Evolutionary conservation across 768 basidiomycete species (phyloP).

Genomic region (Amanita pallidorosea): DNA sequence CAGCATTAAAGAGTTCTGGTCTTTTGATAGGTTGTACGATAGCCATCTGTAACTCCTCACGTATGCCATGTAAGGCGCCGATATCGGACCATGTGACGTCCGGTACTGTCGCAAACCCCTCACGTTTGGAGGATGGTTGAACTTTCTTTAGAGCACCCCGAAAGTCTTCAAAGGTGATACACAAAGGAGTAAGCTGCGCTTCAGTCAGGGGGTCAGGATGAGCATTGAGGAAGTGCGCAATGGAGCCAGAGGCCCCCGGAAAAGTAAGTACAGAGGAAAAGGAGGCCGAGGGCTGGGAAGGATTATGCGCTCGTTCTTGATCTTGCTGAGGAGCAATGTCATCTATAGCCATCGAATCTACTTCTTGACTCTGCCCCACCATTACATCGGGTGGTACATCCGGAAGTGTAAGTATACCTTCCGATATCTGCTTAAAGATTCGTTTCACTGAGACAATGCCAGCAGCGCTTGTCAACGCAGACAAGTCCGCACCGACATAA

Average conservation of each 20-base stretch:
- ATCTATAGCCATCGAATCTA: conserved; percentile 35
- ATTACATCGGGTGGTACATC: conserved; percentile 16
- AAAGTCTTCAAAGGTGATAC: conserved; percentile 79
- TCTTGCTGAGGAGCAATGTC: conserved; percentile 9
- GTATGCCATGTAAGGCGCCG: conserved; percentile 76
- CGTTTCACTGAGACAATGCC: conserved; percentile 95
- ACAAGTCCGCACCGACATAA: conserved; percentile 92
- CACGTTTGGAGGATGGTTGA: conserved; percentile 93
- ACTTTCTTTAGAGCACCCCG: conserved; percentile 70
- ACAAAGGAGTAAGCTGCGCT: conserved; percentile 70
- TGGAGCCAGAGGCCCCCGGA: conserved; percentile 45
- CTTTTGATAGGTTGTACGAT: conserved; percentile 90
- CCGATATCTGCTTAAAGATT: conserved; percentile 76
- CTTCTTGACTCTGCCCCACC: conserved; percentile 15
- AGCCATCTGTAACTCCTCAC: conserved; percentile 94
- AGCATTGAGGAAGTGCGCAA: conserved; percentile 80
- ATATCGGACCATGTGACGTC: conserved; percentile 94
- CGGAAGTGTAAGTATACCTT: conserved; percentile 50
- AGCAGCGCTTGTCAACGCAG: conserved; percentile 84
- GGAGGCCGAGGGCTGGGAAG: conserved; percentile 8
- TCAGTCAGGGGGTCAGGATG: conserved; percentile 76
- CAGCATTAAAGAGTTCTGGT: conserved; percentile 79
- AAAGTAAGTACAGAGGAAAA: conserved; percentile 10
- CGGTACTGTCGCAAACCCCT: conserved; percentile 96
- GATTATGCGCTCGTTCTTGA: conserved; percentile 5